Conservation (phyloP, 768 basidiomycete genomes). For the Tricholoma sp. region DNA sequence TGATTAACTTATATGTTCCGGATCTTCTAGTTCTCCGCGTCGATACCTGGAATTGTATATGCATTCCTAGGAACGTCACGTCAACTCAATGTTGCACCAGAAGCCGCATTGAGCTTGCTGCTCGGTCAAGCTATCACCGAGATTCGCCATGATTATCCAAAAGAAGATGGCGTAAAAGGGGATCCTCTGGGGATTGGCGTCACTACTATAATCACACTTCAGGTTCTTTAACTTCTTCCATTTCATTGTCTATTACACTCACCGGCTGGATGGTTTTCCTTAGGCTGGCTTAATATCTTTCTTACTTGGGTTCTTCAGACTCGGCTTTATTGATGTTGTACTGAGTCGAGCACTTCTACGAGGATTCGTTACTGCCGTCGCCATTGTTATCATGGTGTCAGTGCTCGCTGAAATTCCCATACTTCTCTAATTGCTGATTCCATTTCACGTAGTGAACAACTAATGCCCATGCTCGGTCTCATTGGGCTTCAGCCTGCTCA, state of each 20-base stretch:
- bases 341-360: constrained; percentile 83
- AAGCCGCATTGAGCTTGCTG: constrained; percentile 82
- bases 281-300: constrained; percentile 85
- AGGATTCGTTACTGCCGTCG: constrained; percentile 84
- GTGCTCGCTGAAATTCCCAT: constrained; percentile 18
- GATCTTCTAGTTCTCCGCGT: constrained; percentile 62
- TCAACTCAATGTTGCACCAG: constrained; percentile 81
- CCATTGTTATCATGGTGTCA: constrained; percentile 80
- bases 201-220: constrained; percentile 78
- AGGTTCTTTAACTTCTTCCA: constrained; percentile 39
- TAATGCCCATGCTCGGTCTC: constrained; percentile 89
- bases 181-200: constrained; percentile 61
- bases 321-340: constrained; percentile 93
- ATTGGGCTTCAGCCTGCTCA: constrained; percentile 47
- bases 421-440: background rate
- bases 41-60: constrained; percentile 85
- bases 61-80: constrained; percentile 84
- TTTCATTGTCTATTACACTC: background rate
- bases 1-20: background rate
- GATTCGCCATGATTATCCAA: constrained; percentile 44
- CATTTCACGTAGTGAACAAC: constrained; percentile 54
- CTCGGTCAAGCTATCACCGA: constrained; percentile 84
- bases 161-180: constrained; percentile 35
- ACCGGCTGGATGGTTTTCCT: background rate
- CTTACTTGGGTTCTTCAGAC: constrained; percentile 77